Evolutionary conservation across 352 stramenopile species (phyloP).

Genomic region (Pythium dissimile): DNA sequence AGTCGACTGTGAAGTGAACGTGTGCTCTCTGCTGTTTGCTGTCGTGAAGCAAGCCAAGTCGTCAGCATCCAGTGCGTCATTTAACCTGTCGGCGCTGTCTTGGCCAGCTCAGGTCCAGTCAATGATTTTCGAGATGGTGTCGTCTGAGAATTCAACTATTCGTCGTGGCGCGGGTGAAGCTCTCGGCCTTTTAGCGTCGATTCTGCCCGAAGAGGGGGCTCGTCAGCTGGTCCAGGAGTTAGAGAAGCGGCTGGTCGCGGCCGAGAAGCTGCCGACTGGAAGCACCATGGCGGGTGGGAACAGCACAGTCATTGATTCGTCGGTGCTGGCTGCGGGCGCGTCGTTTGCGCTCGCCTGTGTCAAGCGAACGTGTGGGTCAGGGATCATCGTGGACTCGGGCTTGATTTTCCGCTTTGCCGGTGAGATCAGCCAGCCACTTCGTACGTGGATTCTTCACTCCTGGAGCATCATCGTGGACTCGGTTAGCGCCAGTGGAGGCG

Average conservation of each 20-base stretch:
- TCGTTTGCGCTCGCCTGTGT: conserved; percentile 79
- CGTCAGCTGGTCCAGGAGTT: conserved; percentile 53
- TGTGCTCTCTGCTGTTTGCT: conserved; percentile 72
- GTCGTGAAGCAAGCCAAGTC: conserved; percentile 46
- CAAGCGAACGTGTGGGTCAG: conserved; percentile 72
- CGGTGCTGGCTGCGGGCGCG: conserved; percentile 51
- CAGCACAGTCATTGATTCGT: conserved; percentile 34
- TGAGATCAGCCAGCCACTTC: conserved; percentile 70
- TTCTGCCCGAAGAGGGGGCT: conserved; percentile 6
- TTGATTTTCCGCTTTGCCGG: conserved; percentile 70
- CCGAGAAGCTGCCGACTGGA: conserved; percentile 36
- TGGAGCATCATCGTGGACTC: conserved; percentile 85
- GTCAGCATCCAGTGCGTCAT: conserved; percentile 20
- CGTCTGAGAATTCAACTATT: conserved; percentile 55
- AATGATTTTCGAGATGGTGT: conserved; percentile 80
- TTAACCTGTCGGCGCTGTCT: conserved; percentile 13
- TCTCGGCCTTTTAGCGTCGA: conserved; percentile 47
- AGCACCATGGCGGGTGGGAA: conserved; percentile 27
- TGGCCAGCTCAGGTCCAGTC: conserved; percentile 77
- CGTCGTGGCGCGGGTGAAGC: conserved; percentile 72
- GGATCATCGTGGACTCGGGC: conserved; percentile 67
- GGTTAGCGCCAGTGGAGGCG: conserved; percentile 60
- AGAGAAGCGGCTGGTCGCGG: conserved; percentile 57
- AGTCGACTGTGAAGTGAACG: conserved; percentile 69
- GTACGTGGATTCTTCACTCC: conserved; percentile 79